Conservation (phyloP, 345 rosid genomes). For the Eutrema heterophyllum region DNA sequence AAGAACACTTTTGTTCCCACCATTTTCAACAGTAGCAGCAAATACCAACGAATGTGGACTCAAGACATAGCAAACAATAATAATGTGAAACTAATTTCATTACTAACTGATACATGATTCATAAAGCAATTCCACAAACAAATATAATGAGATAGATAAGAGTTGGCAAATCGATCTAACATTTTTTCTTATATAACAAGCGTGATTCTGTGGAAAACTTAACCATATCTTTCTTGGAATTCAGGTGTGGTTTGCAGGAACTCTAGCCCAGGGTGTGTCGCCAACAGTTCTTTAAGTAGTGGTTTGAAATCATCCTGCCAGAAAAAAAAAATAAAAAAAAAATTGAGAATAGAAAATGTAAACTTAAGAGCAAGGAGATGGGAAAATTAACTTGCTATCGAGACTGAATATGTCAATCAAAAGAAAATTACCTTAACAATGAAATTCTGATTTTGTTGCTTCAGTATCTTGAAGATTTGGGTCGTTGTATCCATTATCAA, state of each 20-base stretch:
- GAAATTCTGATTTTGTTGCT: slow-evolving; percentile 62
- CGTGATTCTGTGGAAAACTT: slow-evolving; percentile 23
- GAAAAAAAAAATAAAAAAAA: background rate
- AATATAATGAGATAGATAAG: background rate
- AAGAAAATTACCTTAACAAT: slow-evolving; percentile 57
- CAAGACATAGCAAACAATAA: background rate
- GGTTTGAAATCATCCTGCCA: slow-evolving; percentile 89
- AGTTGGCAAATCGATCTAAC: background rate
- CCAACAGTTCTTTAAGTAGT: slow-evolving; percentile 77
- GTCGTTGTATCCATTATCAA: slow-evolving; percentile 74
- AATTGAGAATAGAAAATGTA: background rate
- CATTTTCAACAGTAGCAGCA: background rate
- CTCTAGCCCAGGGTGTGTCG: slow-evolving; percentile 97
- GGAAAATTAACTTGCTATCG: background rate
- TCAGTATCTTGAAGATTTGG: slow-evolving; percentile 66
- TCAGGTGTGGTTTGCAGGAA: slow-evolving; percentile 95
- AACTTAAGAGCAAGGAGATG: background rate
- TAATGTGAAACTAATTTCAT: background rate
- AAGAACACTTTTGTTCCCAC: background rate
- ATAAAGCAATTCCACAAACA: background rate
- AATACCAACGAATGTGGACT: background rate
- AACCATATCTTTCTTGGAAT: slow-evolving; percentile 99
- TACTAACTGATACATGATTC: background rate
- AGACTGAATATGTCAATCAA: background rate
- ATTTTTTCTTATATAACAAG: background rate